Conservation (phyloP, 2,329 filamentous ascomycete genomes). For the Didymella segeticola region DNA sequence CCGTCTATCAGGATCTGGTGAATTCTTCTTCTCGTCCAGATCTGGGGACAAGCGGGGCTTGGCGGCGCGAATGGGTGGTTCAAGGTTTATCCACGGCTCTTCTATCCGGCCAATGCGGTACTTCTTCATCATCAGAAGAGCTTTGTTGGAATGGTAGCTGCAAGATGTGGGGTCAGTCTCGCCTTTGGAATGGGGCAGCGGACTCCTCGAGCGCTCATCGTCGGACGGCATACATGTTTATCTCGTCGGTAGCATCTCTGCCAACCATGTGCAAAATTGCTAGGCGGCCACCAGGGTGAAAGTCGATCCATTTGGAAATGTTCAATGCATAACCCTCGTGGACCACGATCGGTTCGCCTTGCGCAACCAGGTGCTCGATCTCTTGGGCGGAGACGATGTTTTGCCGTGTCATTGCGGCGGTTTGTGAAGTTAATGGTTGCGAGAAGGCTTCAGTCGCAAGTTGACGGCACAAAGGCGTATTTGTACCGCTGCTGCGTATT, state of each 20-base stretch:
- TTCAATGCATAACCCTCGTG: constrained; percentile 62
- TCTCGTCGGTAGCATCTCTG: constrained; percentile 65
- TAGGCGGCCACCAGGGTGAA: constrained; percentile 65
- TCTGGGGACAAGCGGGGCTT: constrained; percentile 43
- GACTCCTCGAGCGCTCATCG: not conserved
- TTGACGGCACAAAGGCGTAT: constrained; percentile 7
- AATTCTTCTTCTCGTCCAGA: constrained; percentile 22
- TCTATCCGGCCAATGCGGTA: constrained; percentile 65
- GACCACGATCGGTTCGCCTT: constrained; percentile 64
- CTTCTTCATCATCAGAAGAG: constrained; percentile 64
- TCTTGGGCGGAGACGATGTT: constrained; percentile 52
- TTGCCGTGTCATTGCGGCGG: constrained; percentile 28
- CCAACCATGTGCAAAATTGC: constrained; percentile 69
- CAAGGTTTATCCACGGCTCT: constrained; percentile 64
- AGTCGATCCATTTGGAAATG: constrained; percentile 65
- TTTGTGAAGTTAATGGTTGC: not conserved
- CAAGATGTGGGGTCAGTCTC: constrained; percentile 27
- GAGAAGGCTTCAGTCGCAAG: not conserved
- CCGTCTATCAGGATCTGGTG: constrained; percentile 7
- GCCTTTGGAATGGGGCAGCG: constrained; percentile 6
- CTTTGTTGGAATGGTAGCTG: constrained; percentile 65
- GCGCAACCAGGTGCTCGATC: constrained; percentile 61
- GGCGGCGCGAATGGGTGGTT: constrained; percentile 64
- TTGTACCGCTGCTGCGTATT: constrained; percentile 1
- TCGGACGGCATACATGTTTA: constrained; percentile 58